Evolutionary conservation across 176 grass and related monocot species (phyloP).

Genomic region (Carex scoparia): DNA sequence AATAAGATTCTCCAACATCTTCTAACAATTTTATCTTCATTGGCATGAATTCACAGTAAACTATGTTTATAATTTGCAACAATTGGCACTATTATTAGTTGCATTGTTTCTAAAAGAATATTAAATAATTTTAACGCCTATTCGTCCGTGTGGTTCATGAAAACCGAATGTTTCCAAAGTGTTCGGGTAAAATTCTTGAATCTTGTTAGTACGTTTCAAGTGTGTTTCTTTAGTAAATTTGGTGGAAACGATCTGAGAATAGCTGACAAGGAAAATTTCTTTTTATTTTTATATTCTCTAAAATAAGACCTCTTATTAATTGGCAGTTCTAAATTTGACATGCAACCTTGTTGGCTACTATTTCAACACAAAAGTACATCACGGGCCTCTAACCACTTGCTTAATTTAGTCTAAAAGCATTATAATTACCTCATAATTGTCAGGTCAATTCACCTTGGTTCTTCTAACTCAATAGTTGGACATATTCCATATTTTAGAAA

Average conservation of each 20-base stretch:
- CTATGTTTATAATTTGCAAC: neutral
- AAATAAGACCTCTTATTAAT: conserved; percentile 1
- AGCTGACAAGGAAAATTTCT: neutral
- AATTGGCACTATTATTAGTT: neutral
- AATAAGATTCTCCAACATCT: too few species aligned
- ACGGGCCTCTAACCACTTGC: neutral
- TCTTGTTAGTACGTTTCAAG: neutral
- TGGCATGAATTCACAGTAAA: too few species aligned
- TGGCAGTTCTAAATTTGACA: neutral
- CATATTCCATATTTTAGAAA: conserved; percentile 3
- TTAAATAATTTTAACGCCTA: neutral
- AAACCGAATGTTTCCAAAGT: neutral
- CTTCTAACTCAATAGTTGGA: neutral
- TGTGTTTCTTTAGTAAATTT: neutral
- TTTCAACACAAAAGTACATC: neutral
- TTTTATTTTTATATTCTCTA: neutral
- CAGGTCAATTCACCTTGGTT: neutral
- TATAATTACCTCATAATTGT: neutral
- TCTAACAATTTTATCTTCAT: too few species aligned
- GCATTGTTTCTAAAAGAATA: neutral
- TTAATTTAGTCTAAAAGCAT: neutral
- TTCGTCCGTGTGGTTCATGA: neutral
- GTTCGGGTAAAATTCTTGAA: neutral
- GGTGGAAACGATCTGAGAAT: neutral
- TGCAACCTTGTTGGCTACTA: neutral